Base-by-base conservation (phyloP, 768 basidiomycete species). In the Mycena leptocephala region DNA sequence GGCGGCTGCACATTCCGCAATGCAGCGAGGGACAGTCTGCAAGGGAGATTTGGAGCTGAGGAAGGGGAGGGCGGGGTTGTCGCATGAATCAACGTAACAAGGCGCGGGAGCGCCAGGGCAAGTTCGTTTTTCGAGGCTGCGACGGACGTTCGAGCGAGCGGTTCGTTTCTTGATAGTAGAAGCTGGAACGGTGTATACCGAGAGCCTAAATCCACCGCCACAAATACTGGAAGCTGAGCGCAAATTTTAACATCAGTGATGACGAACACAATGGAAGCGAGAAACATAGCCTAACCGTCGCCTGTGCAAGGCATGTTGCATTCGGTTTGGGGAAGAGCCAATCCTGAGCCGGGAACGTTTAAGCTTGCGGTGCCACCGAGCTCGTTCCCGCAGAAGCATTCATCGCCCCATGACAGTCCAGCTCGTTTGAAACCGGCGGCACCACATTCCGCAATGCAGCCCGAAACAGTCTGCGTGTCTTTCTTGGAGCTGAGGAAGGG, bases 371-470 rank as follows among this genome's bases (percentile, higher is more conserved):
- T 70, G 26, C 68, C 68, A 32, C 68, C 68, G 55, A 70, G 68
- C 39, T 70, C 68, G 33, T 70, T 59, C 56, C 68, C 68, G 68
- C 68, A 70, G 56, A 70, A 70, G 39, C 68, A 70, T 70, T 70
- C 68, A 16, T 70, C n/a, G 68, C 68, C 68, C 68, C 68, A 41
- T 70, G 68, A 70, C 10, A 70, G 68, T 56, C 68, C 68, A 58
- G 68, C 68, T 9, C 58, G 37, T 70, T 58, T 59, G 68, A 70
- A 70, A 70, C 24, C 16, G 41, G 68, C 68, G 68, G 68, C 68
- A 39, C 68, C 68, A 59, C 68, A 70, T 58, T 70, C 68, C 16
- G 68, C 68, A 70, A 70, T 70, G 56, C 68, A 70, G 56, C 68
- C 56, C 56, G 68, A 56, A 70, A 70, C 68, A 41, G 68, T 70